Conservation (phyloP, 495 filamentous ascomycete genomes). For the Penicillium canescens region DNA sequence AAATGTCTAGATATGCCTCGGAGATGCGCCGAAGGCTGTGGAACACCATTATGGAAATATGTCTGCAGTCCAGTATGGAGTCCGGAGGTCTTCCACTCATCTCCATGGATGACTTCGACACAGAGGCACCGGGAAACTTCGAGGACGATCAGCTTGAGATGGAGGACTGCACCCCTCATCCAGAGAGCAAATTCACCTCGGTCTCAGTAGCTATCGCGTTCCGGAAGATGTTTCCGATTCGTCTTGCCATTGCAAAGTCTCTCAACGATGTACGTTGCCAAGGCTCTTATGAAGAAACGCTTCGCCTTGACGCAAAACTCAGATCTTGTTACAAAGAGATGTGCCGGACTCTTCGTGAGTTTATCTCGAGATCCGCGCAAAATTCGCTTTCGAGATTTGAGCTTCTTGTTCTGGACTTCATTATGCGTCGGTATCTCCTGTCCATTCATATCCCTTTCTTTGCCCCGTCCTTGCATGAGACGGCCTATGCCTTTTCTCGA, state of each 20-base stretch:
- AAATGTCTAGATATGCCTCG: conserved; percentile 36
- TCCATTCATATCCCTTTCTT: conserved; percentile 54
- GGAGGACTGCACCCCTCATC: conserved; percentile 27
- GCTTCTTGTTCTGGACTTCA: conserved; percentile 38
- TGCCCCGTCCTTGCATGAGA: conserved; percentile 30
- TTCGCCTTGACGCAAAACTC: conserved; percentile 41
- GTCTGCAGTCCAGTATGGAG: conserved; percentile 52
- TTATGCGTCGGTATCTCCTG: conserved; percentile 46
- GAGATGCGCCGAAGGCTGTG: conserved; percentile 64
- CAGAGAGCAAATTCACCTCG: conserved; percentile 41
- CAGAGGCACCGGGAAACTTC: conserved; percentile 52
- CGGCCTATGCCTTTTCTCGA: conserved; percentile 50
- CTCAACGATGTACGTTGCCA: conserved; percentile 45
- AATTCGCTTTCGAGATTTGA: conserved; percentile 34
- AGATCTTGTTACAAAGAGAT: conserved; percentile 29
- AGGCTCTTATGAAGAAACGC: conserved; percentile 35
- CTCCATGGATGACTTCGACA: conserved; percentile 53
- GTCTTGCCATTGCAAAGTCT: conserved; percentile 45
- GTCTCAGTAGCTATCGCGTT: conserved; percentile 46
- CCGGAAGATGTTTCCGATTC: conserved; percentile 43
- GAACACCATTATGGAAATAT: conserved; percentile 59
- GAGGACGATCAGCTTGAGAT: conserved; percentile 35
- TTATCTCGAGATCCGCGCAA: conserved; percentile 12
- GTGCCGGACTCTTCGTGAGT: conserved; percentile 37
- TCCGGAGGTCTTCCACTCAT: conserved; percentile 52